Conservation (phyloP, 306 rosid species). For the Trifolium pratense region DNA sequence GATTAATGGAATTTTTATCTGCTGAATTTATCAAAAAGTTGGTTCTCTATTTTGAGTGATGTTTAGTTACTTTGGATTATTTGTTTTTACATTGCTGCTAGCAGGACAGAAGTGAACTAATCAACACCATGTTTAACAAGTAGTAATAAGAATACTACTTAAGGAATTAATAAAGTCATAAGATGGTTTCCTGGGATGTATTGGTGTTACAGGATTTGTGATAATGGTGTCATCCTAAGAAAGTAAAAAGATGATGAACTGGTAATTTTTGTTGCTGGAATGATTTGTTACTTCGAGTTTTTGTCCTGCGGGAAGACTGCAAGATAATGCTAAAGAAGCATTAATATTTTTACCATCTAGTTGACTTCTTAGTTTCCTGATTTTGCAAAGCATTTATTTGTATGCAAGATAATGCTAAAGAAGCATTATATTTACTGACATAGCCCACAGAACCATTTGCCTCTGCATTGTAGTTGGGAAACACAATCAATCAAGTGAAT, state of each 20-base stretch:
- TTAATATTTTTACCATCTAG: slow-evolving; percentile 4
- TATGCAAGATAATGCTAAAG: not conserved
- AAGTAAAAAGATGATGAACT: slow-evolving; percentile 35
- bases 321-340: slow-evolving; percentile 44
- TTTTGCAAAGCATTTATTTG: slow-evolving; percentile 24
- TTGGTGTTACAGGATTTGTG: slow-evolving; percentile 13
- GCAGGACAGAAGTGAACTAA: slow-evolving; percentile 46
- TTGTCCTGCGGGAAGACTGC: slow-evolving; percentile 26
- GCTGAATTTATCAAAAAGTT: slow-evolving; percentile 54
- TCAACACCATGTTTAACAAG: slow-evolving; percentile 43
- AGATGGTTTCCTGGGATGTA: slow-evolving; percentile 39
- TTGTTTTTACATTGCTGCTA: slow-evolving; percentile 44
- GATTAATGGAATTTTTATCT: slow-evolving; percentile 50
- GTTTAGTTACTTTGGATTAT: slow-evolving; percentile 44
- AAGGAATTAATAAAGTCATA: slow-evolving; percentile 48
- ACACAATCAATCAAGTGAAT: slow-evolving; percentile 29
- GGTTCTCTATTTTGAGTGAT: slow-evolving; percentile 48
- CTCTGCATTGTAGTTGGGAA: slow-evolving; percentile 34
- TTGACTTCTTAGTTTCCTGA: slow-evolving; percentile 22
- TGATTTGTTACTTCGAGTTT: slow-evolving; percentile 24
- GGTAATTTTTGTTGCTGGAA: slow-evolving; percentile 38
- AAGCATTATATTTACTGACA: slow-evolving; percentile 11
- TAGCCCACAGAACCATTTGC: slow-evolving; percentile 35
- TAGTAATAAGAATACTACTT: slow-evolving; percentile 37
- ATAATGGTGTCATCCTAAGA: slow-evolving; percentile 34